Conservation (phyloP, 371 early-diverging fungal genomes). For the Mucor mucedo region DNA sequence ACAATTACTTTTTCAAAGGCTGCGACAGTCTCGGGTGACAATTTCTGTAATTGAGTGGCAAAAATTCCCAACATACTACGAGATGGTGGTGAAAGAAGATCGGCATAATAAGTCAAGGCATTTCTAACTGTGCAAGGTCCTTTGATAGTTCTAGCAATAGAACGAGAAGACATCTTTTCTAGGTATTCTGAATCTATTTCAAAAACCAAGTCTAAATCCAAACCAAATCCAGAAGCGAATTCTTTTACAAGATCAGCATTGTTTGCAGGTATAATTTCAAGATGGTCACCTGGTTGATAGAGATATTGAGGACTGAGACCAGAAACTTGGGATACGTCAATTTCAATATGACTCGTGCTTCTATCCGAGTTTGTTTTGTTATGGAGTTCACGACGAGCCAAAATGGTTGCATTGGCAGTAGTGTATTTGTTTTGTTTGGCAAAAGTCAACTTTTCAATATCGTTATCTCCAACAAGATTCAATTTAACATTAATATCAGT, state of each 20-base stretch:
- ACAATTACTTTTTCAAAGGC: slow-evolving; percentile 38
- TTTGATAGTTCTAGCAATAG: slow-evolving; percentile 50
- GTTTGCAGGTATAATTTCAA: slow-evolving; percentile 60
- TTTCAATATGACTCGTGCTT: slow-evolving; percentile 56
- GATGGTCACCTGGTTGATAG: slow-evolving; percentile 54
- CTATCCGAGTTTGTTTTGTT: slow-evolving; percentile 32
- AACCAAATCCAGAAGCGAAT: slow-evolving; percentile 50
- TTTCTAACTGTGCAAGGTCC: slow-evolving; percentile 56
- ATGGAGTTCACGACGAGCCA: slow-evolving; percentile 41
- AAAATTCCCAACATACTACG: slow-evolving; percentile 50
- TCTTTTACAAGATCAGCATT: slow-evolving; percentile 40
- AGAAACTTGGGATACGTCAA: slow-evolving; percentile 38
- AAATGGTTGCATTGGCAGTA: slow-evolving; percentile 31
- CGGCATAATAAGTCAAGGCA: slow-evolving; percentile 55
- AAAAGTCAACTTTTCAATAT: slow-evolving; percentile 35
- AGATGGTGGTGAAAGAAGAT: slow-evolving; percentile 51
- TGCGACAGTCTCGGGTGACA: slow-evolving; percentile 41
- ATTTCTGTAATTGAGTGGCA: slow-evolving; percentile 42
- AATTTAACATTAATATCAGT: slow-evolving; percentile 23
- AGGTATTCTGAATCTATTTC: slow-evolving; percentile 44
- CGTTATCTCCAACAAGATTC: slow-evolving; percentile 30
- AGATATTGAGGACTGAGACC: slow-evolving; percentile 37
- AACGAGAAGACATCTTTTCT: slow-evolving; percentile 47
- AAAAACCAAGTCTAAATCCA: slow-evolving; percentile 60
- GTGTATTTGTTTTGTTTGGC: slow-evolving; percentile 37